Evolutionary conservation across 2,329 filamentous ascomycete species (phyloP), one percentile per base, ranked within the genome.

Genomic region (Berkeleyomyces rouxiae): DNA sequence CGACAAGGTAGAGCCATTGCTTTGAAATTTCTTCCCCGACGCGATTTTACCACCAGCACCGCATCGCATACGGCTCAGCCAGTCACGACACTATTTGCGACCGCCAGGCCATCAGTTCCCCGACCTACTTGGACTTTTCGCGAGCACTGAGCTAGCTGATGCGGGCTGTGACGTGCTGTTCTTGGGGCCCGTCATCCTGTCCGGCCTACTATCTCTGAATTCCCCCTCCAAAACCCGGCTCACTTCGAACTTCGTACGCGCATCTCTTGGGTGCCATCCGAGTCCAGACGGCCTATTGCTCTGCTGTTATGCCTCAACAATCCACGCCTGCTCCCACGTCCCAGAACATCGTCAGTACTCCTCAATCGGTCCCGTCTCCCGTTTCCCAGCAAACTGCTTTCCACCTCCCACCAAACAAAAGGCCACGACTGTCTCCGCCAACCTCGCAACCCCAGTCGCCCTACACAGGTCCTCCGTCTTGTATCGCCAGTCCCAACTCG

Each of bases 351-450:
- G 49, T 60, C 55, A 39, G 40, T 33, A 57, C 61, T 49, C 79
- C 81, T 39, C 84, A 82, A 63, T 79, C 79, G 58, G 78, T 80
- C 43, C 79, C 83, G 33, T 85, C 85, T 33, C 83, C 85, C 53
- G 79, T 77, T 59, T 75, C 79, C 31, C 76, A 79, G 40, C 79
- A 81, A 66, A 74, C 78, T 13, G 74, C 73, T 61, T 86, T 73
- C 68, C 70, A 72, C 65, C 81, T 85, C 58, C 87, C 87, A 58
- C 84, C 88, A 13, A 82, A 81, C 64, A 92, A 93, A 75, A 82
- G 87, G 71, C 85, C 81, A 71, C 85, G 83, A 63, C 75, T 88
- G 58, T 88, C 86, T 36, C 84, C 86, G 63, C 81, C 84, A 42
- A 74, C 78, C n/a, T 84, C 86, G 37, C 84, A 85, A 67, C 84